These are phyloP conservation scores for Lathyrus sativus DNA, from an alignment of 306 rosid species.

Conservation along the genomic window DNA sequence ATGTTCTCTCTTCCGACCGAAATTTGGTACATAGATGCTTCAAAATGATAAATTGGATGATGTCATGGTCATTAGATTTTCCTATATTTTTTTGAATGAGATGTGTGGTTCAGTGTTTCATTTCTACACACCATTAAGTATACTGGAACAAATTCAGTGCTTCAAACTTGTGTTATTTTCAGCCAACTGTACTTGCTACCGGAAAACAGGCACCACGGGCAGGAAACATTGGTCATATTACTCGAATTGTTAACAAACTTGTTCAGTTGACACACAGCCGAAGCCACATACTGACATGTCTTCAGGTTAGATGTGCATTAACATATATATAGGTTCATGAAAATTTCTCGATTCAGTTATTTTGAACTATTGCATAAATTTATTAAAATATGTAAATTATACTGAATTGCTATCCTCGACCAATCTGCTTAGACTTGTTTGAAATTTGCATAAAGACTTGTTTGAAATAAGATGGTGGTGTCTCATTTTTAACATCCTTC, in stretches of 20 bases:
- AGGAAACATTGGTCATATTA: conserved; percentile 89
- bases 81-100: conserved; percentile 21
- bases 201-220: conserved; percentile 73
- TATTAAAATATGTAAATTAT: conserved; percentile 8
- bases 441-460: conserved; percentile 21
- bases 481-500: neutral
- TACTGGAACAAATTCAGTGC: conserved; percentile 23
- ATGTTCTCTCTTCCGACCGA: conserved; percentile 57
- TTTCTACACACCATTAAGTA: conserved; percentile 1
- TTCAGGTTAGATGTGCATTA: conserved; percentile 63
- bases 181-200: conserved; percentile 74
- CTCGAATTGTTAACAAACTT: conserved; percentile 78
- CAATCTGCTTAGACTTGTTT: conserved; percentile 5
- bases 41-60: conserved; percentile 39
- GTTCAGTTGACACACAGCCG: conserved; percentile 68
- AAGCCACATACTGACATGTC: conserved; percentile 61
- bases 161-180: conserved; percentile 41
- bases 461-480: conserved; percentile 15
- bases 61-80: conserved; percentile 22
- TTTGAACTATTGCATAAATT: conserved; percentile 14
- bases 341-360: conserved; percentile 7
- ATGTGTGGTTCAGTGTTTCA: conserved; percentile 14
- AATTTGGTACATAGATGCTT: conserved; percentile 58
- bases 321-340: neutral
- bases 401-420: conserved; percentile 24